phyloP scores from a whole-genome alignment of 1,139 yeast genomes.

The Saccharomyces pastorianus region DNA sequence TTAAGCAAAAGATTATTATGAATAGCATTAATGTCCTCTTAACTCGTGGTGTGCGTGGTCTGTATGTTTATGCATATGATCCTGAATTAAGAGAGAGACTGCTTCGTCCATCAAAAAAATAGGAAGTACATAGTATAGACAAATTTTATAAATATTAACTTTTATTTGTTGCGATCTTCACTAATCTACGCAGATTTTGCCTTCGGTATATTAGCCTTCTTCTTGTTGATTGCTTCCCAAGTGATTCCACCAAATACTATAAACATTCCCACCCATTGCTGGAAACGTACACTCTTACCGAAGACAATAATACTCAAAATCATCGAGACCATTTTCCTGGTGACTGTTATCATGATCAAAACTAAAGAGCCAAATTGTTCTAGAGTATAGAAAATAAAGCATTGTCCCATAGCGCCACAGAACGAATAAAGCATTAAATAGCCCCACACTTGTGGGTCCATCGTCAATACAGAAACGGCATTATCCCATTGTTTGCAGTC shows the following conservation, averaged over 20 bases:
- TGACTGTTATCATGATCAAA: slow-evolving; percentile 86
- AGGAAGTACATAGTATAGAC: background rate
- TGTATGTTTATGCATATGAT: slow-evolving; percentile 37
- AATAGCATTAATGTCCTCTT: slow-evolving; percentile 36
- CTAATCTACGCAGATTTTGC: background rate
- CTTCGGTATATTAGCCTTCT: slow-evolving; percentile 4
- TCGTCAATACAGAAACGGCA: slow-evolving; percentile 28
- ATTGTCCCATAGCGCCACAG: slow-evolving; percentile 87
- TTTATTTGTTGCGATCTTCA: background rate
- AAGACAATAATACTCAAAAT: slow-evolving; percentile 76
- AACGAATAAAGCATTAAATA: slow-evolving; percentile 63
- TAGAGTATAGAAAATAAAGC: slow-evolving; percentile 77
- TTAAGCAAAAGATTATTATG: slow-evolving; percentile 35
- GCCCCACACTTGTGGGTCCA: slow-evolving; percentile 42
- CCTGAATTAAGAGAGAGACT: slow-evolving; percentile 32
- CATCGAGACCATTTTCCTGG: slow-evolving; percentile 95
- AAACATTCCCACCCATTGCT: slow-evolving; percentile 72
- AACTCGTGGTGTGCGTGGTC: slow-evolving; percentile 37
- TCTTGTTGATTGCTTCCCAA: slow-evolving; percentile 52
- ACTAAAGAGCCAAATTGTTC: slow-evolving; percentile 79
- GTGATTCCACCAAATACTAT: slow-evolving; percentile 79
- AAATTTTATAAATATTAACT: background rate
- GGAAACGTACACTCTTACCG: slow-evolving; percentile 55
- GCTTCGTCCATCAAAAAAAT: slow-evolving; percentile 6
- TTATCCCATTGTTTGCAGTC: slow-evolving; percentile 19